phyloP scores from a whole-genome alignment of 352 stramenopile genomes.

The Phytophthora melonis region DNA sequence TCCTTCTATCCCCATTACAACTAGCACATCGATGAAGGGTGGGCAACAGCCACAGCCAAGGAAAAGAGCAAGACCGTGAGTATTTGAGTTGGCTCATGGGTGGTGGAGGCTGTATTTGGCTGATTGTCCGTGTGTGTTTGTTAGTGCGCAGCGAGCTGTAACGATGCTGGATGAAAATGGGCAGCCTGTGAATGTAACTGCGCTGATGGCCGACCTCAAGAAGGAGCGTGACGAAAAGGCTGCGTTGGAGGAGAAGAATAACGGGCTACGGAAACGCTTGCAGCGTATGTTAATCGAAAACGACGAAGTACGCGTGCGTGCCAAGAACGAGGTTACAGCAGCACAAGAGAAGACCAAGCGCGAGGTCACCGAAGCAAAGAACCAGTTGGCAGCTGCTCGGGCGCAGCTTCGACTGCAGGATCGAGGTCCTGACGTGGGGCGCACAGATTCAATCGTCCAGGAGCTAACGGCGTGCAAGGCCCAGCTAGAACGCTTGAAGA shows the following conservation, averaged over 20 bases:
- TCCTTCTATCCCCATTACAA: constrained; percentile 12
- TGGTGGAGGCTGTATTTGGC: neutral
- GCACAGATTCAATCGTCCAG: constrained; percentile 62
- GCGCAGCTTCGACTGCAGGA: constrained; percentile 72
- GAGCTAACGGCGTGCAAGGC: constrained; percentile 50
- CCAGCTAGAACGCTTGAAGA: constrained; percentile 62
- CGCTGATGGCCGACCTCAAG: constrained; percentile 66
- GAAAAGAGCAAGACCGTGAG: constrained; percentile 63
- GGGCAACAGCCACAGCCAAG: constrained; percentile 28
- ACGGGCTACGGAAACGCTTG: constrained; percentile 65
- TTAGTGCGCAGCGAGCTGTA: constrained; percentile 28
- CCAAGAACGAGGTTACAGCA: constrained; percentile 51
- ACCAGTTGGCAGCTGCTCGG: constrained; percentile 44
- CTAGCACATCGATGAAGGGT: constrained; percentile 1
- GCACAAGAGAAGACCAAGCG: constrained; percentile 64
- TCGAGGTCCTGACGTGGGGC: constrained; percentile 57
- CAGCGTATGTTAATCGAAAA: constrained; percentile 86
- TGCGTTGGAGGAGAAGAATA: constrained; percentile 74
- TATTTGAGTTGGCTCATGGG: neutral
- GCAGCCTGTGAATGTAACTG: constrained; percentile 53
- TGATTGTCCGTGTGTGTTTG: constrained; percentile 4
- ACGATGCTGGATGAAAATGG: constrained; percentile 35
- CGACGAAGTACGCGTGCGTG: constrained; percentile 71
- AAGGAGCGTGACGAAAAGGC: constrained; percentile 60
- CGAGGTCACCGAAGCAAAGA: constrained; percentile 59